Conservation (phyloP, 2,329 filamentous ascomycete species). For the Monosporascus sp. region DNA sequence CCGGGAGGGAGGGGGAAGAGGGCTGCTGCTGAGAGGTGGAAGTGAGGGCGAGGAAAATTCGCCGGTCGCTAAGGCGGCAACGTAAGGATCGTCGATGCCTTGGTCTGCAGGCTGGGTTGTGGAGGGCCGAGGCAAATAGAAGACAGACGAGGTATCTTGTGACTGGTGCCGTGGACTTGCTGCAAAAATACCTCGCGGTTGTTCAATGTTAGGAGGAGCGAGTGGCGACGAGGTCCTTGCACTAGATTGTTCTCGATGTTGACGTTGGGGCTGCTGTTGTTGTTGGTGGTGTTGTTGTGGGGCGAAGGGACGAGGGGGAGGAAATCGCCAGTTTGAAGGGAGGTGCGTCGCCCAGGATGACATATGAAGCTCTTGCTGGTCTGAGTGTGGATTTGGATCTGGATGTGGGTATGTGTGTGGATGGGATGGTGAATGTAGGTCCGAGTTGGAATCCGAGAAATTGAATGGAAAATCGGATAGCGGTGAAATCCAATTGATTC, state of each 20-base stretch:
- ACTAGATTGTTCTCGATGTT: not conserved
- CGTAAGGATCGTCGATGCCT: slow-evolving; percentile 16
- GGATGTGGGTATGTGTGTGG: not conserved
- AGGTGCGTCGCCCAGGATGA: not conserved
- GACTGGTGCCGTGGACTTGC: no score
- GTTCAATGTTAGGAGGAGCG: not conserved
- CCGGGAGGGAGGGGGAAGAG: slow-evolving; percentile 7
- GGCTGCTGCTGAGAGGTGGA: slow-evolving; percentile 19
- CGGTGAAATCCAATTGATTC: not conserved
- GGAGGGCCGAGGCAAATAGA: slow-evolving; percentile 3
- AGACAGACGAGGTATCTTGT: not conserved
- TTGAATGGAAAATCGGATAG: slow-evolving; percentile 1
- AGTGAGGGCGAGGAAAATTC: slow-evolving; percentile 26
- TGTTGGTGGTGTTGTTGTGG: slow-evolving; percentile 7
- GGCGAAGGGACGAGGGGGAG: slow-evolving; percentile 1
- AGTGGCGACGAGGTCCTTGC: not conserved
- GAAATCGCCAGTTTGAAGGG: no score
- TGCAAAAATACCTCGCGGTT: not conserved
- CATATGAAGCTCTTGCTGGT: not conserved
- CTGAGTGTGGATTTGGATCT: not conserved
- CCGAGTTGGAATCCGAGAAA: not conserved
- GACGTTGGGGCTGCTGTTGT: not conserved
- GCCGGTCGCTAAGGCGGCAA: slow-evolving; percentile 14
- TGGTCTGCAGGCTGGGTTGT: slow-evolving; percentile 4
- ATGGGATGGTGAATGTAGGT: not conserved